phyloP scores from a whole-genome alignment of 2,329 filamentous ascomycete genomes.

The Zymoseptoria crescenta region DNA sequence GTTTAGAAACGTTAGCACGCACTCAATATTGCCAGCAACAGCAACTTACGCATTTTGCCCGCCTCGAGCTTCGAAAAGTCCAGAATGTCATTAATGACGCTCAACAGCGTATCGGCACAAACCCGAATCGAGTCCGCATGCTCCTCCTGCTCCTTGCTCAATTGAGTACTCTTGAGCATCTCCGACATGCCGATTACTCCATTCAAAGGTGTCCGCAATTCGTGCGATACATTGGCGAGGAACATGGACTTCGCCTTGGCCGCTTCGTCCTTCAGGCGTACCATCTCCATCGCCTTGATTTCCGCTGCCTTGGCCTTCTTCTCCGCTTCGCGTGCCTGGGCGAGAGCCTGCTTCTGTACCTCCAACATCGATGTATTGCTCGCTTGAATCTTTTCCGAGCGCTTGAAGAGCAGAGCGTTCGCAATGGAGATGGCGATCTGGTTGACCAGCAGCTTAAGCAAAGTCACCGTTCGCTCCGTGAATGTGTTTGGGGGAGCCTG shows the following conservation, averaged over 20 bases:
- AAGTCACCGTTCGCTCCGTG: conserved; percentile 55
- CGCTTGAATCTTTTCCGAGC: conserved; percentile 67
- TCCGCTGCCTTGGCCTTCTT: conserved; percentile 70
- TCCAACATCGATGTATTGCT: conserved; percentile 72
- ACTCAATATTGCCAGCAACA: no score
- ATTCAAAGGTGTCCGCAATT: conserved; percentile 52
- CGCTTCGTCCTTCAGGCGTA: conserved; percentile 74
- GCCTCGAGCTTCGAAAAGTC: conserved; percentile 48
- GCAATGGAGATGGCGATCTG: conserved; percentile 62
- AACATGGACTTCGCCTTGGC: conserved; percentile 79
- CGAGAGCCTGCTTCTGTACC: conserved; percentile 65
- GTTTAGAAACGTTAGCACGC: background rate
- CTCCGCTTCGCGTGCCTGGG: conserved; percentile 64
- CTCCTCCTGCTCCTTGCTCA: conserved; percentile 52
- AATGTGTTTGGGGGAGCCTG: conserved; percentile 69
- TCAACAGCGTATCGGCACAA: conserved; percentile 50
- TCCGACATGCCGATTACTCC: conserved; percentile 53
- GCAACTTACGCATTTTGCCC: conserved; percentile 40
- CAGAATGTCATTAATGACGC: conserved; percentile 47
- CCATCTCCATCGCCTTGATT: conserved; percentile 67
- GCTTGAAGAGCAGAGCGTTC: conserved; percentile 57
- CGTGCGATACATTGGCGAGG: conserved; percentile 46
- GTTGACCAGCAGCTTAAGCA: conserved; percentile 61
- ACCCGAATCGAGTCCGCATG: conserved; percentile 58
- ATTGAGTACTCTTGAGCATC: conserved; percentile 49